Base-by-base conservation (phyloP, 2,329 filamentous ascomycete genomes). In the Microsporum audouinii region DNA sequence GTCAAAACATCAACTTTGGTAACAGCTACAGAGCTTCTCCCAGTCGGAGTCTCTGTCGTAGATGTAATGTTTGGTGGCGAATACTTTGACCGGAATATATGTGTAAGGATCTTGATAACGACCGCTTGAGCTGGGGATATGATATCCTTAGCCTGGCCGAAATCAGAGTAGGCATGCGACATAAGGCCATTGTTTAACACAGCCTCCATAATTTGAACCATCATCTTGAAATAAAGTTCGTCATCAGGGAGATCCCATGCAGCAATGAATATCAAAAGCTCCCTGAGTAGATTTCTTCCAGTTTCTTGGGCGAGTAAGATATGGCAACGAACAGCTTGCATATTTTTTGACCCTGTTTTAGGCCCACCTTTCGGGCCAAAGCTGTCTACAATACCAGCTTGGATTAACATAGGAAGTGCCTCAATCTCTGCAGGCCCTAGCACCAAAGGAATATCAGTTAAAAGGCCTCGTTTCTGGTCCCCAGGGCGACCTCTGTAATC, bases 241-340 rank as follows among this genome's bases (percentile, higher is more conserved):
- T 92, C 87, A 71, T 97, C 91, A 45, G 90, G 88, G 68, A 96
- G 86, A 70, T 96, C 92, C 92, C 92, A 97, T 6, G 95, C 91
- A 3, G 92, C 92, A 64, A 96, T 95, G 72, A 96, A 96, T 62
- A 97, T 95, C 49, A 97, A 80, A 69, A 97, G 83, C 72, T 97
- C 92, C 61, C 92, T 82, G 1, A 97, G 79, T 2, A 97, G 79
- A 70, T 95, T 96, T 66, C 91, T 86, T 2, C 92, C 92, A 64
- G 90, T 95, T 69, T 96, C 91, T 63, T 95, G 84, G 0, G 91
- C 91, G 47, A 97, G 79, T 57, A 97, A 83, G 70, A 96, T 88
- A 70, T 95, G 88, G 69, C 91, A 96, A 27, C 92, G 81, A 1
- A 92, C 89, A 64, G 91, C 89, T 73, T 96, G 91, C 75, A 96